These are phyloP conservation scores for Pichia thaimueangensis DNA, from an alignment of 805 yeast genomes.

Conservation along the genomic window DNA sequence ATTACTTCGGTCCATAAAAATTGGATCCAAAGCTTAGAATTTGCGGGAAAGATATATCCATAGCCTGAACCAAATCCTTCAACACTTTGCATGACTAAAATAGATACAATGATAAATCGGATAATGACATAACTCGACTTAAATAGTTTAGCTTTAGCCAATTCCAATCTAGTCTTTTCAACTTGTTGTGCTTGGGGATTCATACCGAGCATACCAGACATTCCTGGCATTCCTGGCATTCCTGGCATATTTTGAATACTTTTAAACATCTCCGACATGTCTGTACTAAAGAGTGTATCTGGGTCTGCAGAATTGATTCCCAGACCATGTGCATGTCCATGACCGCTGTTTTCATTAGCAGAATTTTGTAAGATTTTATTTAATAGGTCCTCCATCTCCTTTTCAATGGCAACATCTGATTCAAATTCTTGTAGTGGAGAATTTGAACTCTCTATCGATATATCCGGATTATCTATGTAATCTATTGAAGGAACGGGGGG, in stretches of 20 bases:
- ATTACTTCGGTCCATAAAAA: slow-evolving; percentile 4
- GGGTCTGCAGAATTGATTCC: background rate
- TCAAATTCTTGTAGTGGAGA: slow-evolving; percentile 8
- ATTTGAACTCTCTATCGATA: slow-evolving; percentile 14
- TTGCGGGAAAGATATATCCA: background rate
- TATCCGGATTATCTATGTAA: slow-evolving; percentile 8
- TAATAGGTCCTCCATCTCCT: slow-evolving; percentile 13
- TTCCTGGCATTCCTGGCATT: background rate
- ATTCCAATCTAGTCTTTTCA: background rate
- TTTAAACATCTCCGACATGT: slow-evolving; percentile 18
- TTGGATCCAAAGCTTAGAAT: slow-evolving; percentile 2
- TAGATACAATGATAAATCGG: slow-evolving; percentile 1
- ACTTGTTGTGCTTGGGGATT: background rate
- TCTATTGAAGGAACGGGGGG: slow-evolving; percentile 11
- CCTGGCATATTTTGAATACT: background rate
- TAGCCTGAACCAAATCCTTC: background rate
- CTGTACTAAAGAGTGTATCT: background rate
- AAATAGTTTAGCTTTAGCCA: slow-evolving; percentile 2
- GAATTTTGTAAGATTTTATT: slow-evolving; percentile 8
- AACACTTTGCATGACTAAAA: background rate
- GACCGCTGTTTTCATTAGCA: background rate
- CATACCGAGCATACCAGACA: slow-evolving; percentile 1
- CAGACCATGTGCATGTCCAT: slow-evolving; percentile 7
- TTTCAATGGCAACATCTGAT: slow-evolving; percentile 11
- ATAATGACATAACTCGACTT: slow-evolving; percentile 6